Percentiles rank a stretch among this genome's conserved stretches.
Evolutionary conservation across 805 yeast species (phyloP).

Genomic region (Tetrapisispora taiwanensis): DNA sequence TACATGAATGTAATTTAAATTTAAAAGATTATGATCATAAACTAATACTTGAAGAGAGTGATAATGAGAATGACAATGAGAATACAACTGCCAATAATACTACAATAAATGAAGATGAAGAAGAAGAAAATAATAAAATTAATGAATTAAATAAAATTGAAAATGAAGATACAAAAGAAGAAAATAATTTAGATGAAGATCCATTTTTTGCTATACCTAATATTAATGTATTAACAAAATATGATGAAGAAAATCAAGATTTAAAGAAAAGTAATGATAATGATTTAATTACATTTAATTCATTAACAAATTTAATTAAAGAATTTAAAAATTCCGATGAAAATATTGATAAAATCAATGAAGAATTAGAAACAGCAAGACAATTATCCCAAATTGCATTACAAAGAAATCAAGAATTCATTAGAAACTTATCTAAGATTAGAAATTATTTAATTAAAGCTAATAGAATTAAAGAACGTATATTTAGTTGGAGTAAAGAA

Average conservation of each 20-base stretch:
- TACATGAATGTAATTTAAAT: conserved; percentile 53
- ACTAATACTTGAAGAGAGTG: conserved; percentile 26
- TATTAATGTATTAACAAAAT: neutral
- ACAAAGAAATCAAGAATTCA: conserved; percentile 79
- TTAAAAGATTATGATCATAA: conserved; percentile 65
- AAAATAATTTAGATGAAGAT: conserved; percentile 5
- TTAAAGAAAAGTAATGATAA: neutral
- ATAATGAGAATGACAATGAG: conserved; percentile 2
- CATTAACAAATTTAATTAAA: conserved; percentile 20
- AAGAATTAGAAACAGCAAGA: conserved; percentile 57
- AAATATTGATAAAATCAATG: conserved; percentile 38
- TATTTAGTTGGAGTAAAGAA: conserved; percentile 78
- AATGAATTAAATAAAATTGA: neutral
- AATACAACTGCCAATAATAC: conserved; percentile 7
- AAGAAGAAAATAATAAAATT: conserved; percentile 8
- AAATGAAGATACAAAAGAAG: conserved; percentile 9
- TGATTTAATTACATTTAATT: conserved; percentile 3
- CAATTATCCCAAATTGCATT: conserved; percentile 68
- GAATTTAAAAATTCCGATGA: conserved; percentile 23
- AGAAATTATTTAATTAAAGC: conserved; percentile 72
- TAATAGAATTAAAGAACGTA: conserved; percentile 57
- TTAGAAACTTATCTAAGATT: conserved; percentile 63
- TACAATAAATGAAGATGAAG: conserved; percentile 13
- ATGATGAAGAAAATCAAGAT: conserved; percentile 18
- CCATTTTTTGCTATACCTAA: conserved; percentile 5